Evolutionary conservation across 768 basidiomycete genomes (phyloP).

Genomic region (Tephrocybe sp.): DNA sequence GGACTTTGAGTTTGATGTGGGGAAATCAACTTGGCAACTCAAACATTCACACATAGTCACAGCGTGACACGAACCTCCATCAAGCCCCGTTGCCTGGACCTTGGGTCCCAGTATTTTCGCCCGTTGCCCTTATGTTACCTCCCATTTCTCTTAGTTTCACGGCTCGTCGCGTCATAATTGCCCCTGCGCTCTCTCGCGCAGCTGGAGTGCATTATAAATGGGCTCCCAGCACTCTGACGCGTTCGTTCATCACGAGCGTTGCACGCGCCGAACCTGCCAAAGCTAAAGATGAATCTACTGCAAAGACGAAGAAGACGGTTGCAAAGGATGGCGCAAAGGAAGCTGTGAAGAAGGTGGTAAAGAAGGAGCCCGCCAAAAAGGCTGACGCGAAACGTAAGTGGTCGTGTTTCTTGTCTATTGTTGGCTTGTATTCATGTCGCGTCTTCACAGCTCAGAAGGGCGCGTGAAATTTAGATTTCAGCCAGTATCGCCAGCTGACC

Average conservation of each 20-base stretch:
- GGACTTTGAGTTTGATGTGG: neutral
- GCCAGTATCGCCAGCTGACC: neutral
- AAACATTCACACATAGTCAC: conserved; percentile 3
- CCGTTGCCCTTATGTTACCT: conserved; percentile 12
- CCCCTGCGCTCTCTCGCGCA: neutral
- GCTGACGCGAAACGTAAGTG: conserved; percentile 7
- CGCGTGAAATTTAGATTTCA: neutral
- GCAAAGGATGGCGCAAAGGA: conserved; percentile 1
- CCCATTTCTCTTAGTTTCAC: conserved; percentile 12
- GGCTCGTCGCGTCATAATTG: conserved; percentile 6
- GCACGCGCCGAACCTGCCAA: conserved; percentile 10
- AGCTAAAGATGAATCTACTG: neutral
- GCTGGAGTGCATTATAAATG: neutral
- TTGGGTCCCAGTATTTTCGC: neutral
- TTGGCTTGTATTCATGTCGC: neutral
- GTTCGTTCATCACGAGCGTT: conserved; percentile 18
- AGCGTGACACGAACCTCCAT: neutral
- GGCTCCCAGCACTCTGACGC: conserved; percentile 14
- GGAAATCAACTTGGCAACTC: neutral
- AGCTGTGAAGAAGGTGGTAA: neutral
- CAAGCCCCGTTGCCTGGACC: neutral
- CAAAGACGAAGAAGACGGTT: neutral
- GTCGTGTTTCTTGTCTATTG: neutral
- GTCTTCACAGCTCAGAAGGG: conserved; percentile 4
- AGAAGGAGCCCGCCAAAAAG: conserved; percentile 12